phyloP scores from a whole-genome alignment of 2,329 filamentous ascomycete genomes.

The Exophiala spinifera region DNA sequence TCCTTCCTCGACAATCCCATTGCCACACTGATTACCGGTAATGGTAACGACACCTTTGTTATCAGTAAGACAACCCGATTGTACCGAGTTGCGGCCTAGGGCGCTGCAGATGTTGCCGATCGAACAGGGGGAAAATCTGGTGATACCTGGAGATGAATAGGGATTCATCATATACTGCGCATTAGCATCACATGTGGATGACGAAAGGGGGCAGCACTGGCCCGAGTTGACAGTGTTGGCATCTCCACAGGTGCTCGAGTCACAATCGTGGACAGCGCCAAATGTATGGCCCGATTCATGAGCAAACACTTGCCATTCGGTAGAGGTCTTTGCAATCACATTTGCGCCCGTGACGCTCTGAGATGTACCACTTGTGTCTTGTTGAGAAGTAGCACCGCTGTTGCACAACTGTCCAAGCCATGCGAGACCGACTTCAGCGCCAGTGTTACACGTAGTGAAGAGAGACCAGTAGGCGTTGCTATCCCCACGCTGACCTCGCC shows the following conservation, averaged over 20 bases:
- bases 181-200: conserved; percentile 66
- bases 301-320: conserved; percentile 93
- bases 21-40: conserved; percentile 82
- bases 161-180: conserved; percentile 95
- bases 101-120: conserved; percentile 93
- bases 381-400: conserved; percentile 54
- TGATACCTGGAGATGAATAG: conserved; percentile 70
- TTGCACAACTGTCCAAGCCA: conserved; percentile 89
- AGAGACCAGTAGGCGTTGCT: conserved; percentile 91
- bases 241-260: conserved; percentile 61
- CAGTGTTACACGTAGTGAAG: conserved; percentile 76
- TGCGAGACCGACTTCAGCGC: conserved; percentile 80
- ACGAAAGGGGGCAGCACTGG: conserved; percentile 77
- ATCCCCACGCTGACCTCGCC: conserved; percentile 76
- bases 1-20: conserved; percentile 90
- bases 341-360: conserved; percentile 83
- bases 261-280: conserved; percentile 93
- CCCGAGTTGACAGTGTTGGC: conserved; percentile 58
- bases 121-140: conserved; percentile 78
- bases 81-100: conserved; percentile 72
- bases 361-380: conserved; percentile 46
- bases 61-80: conserved; percentile 72
- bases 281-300: conserved; percentile 95
- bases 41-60: conserved; percentile 82
- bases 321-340: conserved; percentile 77